A percentile compares a stretch with the other conserved stretches of the same genome.
Conservation (phyloP, 208 protist species). For the Trichomonas gallinae region DNA sequence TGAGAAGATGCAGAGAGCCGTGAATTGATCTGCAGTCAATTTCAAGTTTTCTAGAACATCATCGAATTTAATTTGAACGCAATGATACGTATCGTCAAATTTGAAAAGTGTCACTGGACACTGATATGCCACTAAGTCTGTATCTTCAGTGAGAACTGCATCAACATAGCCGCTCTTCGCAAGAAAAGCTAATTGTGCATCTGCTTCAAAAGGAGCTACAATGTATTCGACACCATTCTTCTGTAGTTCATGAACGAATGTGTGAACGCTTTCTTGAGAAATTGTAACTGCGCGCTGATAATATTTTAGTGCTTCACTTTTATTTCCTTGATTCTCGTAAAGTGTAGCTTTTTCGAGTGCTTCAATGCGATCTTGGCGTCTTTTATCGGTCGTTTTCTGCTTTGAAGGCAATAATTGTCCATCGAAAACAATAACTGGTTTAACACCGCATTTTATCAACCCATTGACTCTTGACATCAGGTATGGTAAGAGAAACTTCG, state of each 20-base stretch:
- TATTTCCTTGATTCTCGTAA: constrained; percentile 38
- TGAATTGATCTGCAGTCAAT: constrained; percentile 25
- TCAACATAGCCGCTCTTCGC: constrained; percentile 60
- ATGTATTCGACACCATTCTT: constrained; percentile 27
- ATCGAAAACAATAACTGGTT: constrained; percentile 71
- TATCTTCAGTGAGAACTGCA: constrained; percentile 86
- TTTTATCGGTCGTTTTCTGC: constrained; percentile 49
- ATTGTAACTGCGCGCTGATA: constrained; percentile 57
- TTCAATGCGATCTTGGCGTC: constrained; percentile 24
- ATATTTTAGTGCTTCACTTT: constrained; percentile 40
- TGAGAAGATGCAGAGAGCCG: constrained; percentile 65
- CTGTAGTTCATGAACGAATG: constrained; percentile 46
- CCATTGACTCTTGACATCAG: constrained; percentile 52
- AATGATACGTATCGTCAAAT: constrained; percentile 22
- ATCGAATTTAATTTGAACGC: background rate
- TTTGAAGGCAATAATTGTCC: constrained; percentile 62
- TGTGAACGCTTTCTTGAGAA: constrained; percentile 52
- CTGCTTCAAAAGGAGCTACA: constrained; percentile 95
- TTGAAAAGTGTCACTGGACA: constrained; percentile 19
- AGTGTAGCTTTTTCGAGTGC: background rate
- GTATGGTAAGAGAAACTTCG: constrained; percentile 41
- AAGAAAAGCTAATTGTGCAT: constrained; percentile 91
- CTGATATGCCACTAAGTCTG: constrained; percentile 83
- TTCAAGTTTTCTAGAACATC: background rate
- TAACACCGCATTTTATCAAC: constrained; percentile 47